Base-by-base conservation (phyloP, 169 alveolate genomes). In the Theileria orientalis region DNA sequence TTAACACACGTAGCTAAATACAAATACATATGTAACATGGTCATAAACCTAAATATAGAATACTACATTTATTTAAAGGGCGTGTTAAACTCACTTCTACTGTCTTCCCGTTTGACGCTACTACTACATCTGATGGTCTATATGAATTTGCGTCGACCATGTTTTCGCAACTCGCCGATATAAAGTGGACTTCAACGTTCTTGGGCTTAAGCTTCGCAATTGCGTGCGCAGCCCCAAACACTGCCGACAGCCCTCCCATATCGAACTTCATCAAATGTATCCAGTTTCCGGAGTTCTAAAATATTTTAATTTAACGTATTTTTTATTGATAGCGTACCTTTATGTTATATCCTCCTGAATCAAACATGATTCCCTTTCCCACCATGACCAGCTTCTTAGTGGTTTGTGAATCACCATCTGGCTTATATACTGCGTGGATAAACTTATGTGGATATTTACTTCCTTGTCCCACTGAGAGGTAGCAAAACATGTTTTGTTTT, bases 361-460 rank as follows among this genome's bases (percentile, higher is more conserved):
- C 98, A 84, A 95, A 93, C 49, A 93, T 91, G 32, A 95, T 84
- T 21, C 98, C 98, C 86, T 96, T 96, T 11, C 99, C 99, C 1
- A 96, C 96, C 1, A 96, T 52, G 16, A 98, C 98, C 32, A 92
- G 37, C 74, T 76, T 94, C 8, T 84, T 71, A n/a, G n/a, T n/a
- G n/a, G n/a, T n/a, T 16, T 86, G 83, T 47, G 61, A 74, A 54
- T 78, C 63, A 13, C 80, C 83, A n/a, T 76, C 76, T 5, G 86
- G 73, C 54, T 62, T 54, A 79, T 92, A 92, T 7, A 91, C 87
- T 60, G 94, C 78, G 68, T 94, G 97, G 30, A 94, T 85, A 69
- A 94, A 92, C 74, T 63, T 77, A 23, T 94, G 92, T 9, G 97
- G 97, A 33, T 87, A 92, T 61, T 80, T 74, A 66, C 96, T 89